Percentiles rank a stretch among this genome's conserved stretches.
Conservation (phyloP, 2,329 filamentous ascomycete genomes). For the Sarocladium brachiariae region DNA sequence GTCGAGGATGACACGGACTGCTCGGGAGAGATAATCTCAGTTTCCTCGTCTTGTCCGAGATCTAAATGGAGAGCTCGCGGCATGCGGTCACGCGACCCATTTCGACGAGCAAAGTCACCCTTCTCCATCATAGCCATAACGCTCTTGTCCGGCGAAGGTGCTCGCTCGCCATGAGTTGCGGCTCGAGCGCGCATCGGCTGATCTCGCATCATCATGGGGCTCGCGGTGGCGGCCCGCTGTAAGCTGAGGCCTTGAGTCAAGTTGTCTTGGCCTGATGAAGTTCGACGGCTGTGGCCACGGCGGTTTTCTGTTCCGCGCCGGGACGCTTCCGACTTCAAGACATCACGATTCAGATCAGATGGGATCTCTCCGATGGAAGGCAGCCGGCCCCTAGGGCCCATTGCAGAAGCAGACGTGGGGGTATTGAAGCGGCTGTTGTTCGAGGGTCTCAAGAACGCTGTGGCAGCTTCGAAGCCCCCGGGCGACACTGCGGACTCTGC, state of each 20-base stretch:
- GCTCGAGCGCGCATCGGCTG: slow-evolving; percentile 24
- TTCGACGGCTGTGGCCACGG: slow-evolving; percentile 27
- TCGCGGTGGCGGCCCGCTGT: slow-evolving; percentile 60
- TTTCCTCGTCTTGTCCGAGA: slow-evolving; percentile 39
- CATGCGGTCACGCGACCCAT: slow-evolving; percentile 71
- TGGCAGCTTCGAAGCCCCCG: slow-evolving; percentile 56
- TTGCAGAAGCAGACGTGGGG: slow-evolving; percentile 55
- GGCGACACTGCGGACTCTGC: slow-evolving; percentile 64
- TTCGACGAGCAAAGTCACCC: slow-evolving; percentile 51
- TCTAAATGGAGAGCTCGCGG: slow-evolving; percentile 63
- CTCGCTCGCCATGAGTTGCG: slow-evolving; percentile 27
- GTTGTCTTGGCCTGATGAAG: slow-evolving; percentile 36
- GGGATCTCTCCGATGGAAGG: slow-evolving; percentile 66
- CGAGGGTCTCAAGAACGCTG: slow-evolving; percentile 60
- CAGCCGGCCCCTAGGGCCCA: slow-evolving; percentile 57
- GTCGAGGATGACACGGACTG: slow-evolving; percentile 46
- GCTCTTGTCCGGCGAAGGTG: slow-evolving; percentile 58
- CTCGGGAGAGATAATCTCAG: slow-evolving; percentile 45
- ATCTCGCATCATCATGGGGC: slow-evolving; percentile 56
- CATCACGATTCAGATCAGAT: slow-evolving; percentile 24
- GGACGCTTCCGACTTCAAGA: slow-evolving; percentile 7
- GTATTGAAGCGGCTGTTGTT: slow-evolving; percentile 64
- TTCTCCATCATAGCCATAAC: slow-evolving; percentile 55
- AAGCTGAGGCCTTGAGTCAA: slow-evolving; percentile 39
- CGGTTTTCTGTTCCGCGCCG: slow-evolving; percentile 10